Conservation (phyloP, 148 eudicot species). For the Persicaria maculosa region DNA sequence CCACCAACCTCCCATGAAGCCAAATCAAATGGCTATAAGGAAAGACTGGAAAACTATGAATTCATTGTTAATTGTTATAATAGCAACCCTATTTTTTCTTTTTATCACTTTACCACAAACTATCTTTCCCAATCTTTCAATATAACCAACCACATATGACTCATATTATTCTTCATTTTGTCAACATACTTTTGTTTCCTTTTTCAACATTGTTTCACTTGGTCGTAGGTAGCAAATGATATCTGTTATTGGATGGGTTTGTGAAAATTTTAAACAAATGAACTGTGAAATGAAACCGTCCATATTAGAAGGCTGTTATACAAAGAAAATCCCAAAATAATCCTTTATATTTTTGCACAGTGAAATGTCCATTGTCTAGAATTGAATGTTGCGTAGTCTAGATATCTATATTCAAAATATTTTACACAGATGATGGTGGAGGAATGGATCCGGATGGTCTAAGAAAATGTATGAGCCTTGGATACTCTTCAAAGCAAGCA, state of each 20-base stretch:
- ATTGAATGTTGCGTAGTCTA: neutral
- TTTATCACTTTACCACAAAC: neutral
- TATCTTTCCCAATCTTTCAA: neutral
- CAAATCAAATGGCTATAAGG: neutral
- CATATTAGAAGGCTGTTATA: neutral
- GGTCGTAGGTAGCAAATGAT: neutral
- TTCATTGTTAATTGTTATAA: neutral
- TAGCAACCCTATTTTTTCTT: neutral
- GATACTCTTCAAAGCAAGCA: constrained; percentile 84
- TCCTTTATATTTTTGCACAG: neutral
- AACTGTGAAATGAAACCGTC: neutral
- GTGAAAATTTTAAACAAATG: neutral
- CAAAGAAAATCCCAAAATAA: neutral
- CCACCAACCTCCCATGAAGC: neutral
- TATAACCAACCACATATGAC: neutral
- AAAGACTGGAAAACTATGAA: neutral
- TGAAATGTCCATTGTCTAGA: neutral
- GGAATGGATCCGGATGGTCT: constrained; percentile 93
- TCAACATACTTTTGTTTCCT: neutral
- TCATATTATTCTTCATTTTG: neutral
- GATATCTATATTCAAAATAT: neutral
- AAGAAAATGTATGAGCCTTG: constrained; percentile 97
- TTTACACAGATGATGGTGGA: constrained; percentile 79
- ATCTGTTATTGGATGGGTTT: neutral
- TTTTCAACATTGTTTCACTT: neutral